Evolutionary conservation across 768 basidiomycete species (phyloP).

Genomic region (Pholiota conissans): DNA sequence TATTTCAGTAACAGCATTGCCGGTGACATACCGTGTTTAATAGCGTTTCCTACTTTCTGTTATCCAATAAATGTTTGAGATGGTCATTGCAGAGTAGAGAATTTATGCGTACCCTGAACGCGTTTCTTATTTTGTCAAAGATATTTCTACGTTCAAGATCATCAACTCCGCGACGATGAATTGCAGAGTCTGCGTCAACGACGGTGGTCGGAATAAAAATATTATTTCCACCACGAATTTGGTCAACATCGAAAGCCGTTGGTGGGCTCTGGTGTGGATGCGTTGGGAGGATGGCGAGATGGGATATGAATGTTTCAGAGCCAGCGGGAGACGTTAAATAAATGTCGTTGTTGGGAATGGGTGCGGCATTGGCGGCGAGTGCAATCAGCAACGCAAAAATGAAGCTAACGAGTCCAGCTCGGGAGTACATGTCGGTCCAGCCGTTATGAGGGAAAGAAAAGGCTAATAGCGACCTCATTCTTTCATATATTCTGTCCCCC

Average conservation of each 20-base stretch:
- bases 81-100: no score
- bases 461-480: no score
- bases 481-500: no score
- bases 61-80: no score
- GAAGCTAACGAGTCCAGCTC: not conserved
- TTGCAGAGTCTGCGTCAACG: no score
- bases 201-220: not conserved
- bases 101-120: no score
- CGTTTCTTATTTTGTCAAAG: not conserved
- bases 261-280: not conserved
- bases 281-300: no score
- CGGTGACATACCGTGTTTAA: no score
- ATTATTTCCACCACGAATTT: not conserved
- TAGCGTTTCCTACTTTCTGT: no score
- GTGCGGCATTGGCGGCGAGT: not conserved
- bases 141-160: not conserved
- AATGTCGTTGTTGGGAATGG: not conserved
- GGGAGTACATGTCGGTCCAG: not conserved
- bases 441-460: not conserved
- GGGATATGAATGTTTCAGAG: no score
- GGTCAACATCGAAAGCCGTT: not conserved
- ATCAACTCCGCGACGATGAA: not conserved
- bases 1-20: no score
- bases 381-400: not conserved
- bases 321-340: no score